Evolutionary conservation across 2,329 filamentous ascomycete genomes (phyloP), one percentile per base, ranked within the genome.

Genomic region (Botrytis fragariae): DNA sequence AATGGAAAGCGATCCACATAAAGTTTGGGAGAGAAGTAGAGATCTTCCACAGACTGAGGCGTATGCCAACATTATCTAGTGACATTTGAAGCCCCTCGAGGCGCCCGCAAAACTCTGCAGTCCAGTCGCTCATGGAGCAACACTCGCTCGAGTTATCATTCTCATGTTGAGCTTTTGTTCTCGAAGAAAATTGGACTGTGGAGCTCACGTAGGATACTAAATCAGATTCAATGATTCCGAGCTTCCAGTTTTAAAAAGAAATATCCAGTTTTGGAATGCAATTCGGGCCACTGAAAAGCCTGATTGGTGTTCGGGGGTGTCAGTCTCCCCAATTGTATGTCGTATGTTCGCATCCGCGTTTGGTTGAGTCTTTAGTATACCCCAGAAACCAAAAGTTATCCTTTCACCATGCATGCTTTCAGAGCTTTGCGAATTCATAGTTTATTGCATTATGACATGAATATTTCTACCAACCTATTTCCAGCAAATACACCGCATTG

Each of bases 1-100:
- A 29, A 68, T 65, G 59, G 70, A 72, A 68, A 72, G 45, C 12
- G 70, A 72, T 72, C 70, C 70, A 20, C 59, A 54, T 22, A 72
- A 51, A 32, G 70, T 72, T 29, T 72, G 70, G 70, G 12, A 63
- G 37, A 72, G 10, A 44, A 72, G 60, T 64, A 72, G 70, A 67
- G 35, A 44, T n/a, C 60, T 72, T 25, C 60, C 70, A 18, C 59
- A 72, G 29, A 42, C 70, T 44, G 60, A 72, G n/a, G 70, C 29
- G 3, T 72, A 72, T 37, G 70, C 70, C 8, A 67, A 72, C 35
- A 39, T 51, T 64, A 71, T 57, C 18, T 68, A 29, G 39, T n/a
- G 25, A 68, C 39, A 12, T 25, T 29, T 35, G 32, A 54, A 54
- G 9, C 7, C 14, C 35, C 25, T 18, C 18, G n/a, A n/a, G 16